Conservation (phyloP, 2,329 filamentous ascomycete genomes). For the Microcera coccophila region DNA sequence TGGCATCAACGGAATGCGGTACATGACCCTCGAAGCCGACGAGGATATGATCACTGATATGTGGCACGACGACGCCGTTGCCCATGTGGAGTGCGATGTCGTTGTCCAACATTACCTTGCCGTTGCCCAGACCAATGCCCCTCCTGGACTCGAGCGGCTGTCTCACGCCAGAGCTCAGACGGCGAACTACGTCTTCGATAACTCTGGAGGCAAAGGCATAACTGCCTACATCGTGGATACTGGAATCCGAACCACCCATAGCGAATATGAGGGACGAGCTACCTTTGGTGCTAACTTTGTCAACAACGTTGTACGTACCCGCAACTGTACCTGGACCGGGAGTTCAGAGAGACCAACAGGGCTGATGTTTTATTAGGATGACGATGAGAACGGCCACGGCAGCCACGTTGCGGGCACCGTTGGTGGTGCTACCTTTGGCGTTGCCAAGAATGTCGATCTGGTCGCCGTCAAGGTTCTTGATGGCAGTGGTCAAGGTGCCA, state of each 20-base stretch:
- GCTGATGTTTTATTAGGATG: constrained; percentile 33
- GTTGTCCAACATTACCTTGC: constrained; percentile 42
- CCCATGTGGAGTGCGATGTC: constrained; percentile 53
- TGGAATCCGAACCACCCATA: constrained; percentile 55
- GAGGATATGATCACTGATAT: constrained; percentile 49
- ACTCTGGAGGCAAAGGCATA: constrained; percentile 50
- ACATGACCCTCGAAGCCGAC: constrained; percentile 51
- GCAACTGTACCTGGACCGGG: no score
- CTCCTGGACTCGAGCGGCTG: constrained; percentile 51
- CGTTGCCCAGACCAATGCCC: constrained; percentile 50
- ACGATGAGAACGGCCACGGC: constrained; percentile 60
- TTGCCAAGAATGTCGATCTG: constrained; percentile 45
- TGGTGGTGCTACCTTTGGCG: constrained; percentile 57
- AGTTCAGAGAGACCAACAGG: neutral
- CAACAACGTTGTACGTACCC: constrained; percentile 39
- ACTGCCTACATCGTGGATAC: constrained; percentile 64
- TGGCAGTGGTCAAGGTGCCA: constrained; percentile 35
- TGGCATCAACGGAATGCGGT: constrained; percentile 49
- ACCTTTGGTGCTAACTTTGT: constrained; percentile 51
- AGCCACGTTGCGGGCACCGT: constrained; percentile 62
- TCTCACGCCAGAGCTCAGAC: constrained; percentile 40
- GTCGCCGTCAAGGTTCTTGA: constrained; percentile 61
- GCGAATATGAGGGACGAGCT: constrained; percentile 54
- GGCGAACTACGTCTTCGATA: constrained; percentile 45
- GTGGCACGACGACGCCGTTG: constrained; percentile 45